These are phyloP conservation scores for Cutaneotrichosporon sp. DNA, from an alignment of 1,284 basidiomycete genomes.

Conservation along the genomic window DNA sequence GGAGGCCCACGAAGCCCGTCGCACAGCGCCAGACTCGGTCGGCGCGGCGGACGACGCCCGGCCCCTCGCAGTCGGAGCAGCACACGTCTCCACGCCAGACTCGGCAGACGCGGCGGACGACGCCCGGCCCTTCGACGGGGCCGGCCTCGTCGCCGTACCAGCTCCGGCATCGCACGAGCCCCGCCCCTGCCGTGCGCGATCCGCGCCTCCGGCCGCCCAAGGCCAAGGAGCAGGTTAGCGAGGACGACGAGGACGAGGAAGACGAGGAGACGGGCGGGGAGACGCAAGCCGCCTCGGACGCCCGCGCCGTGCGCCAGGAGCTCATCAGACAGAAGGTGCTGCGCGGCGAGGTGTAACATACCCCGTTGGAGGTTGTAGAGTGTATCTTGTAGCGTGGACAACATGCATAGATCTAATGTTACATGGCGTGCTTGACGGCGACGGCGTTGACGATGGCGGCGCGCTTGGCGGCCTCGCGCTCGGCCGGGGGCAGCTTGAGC, in stretches of 20 bases:
- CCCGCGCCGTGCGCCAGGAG: constrained; percentile 1
- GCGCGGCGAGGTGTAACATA: not conserved
- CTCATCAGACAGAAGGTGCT: constrained; percentile 5
- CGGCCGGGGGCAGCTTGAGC: constrained; percentile 43
- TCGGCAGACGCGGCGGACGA: not conserved
- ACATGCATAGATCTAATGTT: constrained; percentile 8
- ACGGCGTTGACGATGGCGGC: constrained; percentile 72
- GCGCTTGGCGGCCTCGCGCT: constrained; percentile 57
- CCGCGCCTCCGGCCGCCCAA: too few species aligned
- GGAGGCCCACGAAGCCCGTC: not conserved
- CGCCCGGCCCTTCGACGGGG: not conserved
- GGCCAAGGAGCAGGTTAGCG: too few species aligned
- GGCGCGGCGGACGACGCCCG: not conserved
- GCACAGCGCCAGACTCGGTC: not conserved
- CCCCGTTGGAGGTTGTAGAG: not conserved
- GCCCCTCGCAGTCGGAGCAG: not conserved
- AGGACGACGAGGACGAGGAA: constrained; percentile 5
- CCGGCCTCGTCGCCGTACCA: too few species aligned
- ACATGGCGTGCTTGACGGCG: constrained; percentile 73
- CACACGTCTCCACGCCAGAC: not conserved
- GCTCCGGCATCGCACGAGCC: too few species aligned
- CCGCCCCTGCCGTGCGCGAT: too few species aligned
- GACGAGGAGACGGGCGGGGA: not conserved
- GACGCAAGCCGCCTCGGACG: not conserved
- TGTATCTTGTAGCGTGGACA: not conserved